phyloP scores from a whole-genome alignment of 208 protist genomes.

The Acanthamoeba sp. region DNA sequence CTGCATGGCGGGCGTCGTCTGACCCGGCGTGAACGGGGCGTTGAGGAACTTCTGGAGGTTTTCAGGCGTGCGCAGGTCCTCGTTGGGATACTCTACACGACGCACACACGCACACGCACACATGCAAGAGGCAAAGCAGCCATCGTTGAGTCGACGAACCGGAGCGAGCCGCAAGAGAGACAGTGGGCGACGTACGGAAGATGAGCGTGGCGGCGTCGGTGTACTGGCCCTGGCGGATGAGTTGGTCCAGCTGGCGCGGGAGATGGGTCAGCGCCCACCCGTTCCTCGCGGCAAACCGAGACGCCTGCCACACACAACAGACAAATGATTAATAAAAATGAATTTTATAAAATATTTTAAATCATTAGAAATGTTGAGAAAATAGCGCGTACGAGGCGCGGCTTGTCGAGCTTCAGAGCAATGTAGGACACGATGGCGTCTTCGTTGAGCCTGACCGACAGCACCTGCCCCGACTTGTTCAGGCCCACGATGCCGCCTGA shows the following conservation, averaged over 20 bases:
- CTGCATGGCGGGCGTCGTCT: conserved; percentile 95
- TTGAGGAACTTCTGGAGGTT: conserved; percentile 93
- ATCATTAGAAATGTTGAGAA: too few relatives aligned
- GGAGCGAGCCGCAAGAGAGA: not conserved
- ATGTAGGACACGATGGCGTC: conserved; percentile 97
- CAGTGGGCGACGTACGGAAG: conserved; percentile 1
- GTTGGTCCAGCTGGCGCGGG: conserved; percentile 26
- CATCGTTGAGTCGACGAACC: not conserved
- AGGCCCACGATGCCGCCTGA: conserved; percentile 96
- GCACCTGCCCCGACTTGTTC: conserved; percentile 95
- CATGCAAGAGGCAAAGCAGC: conserved; percentile 68
- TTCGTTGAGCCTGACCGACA: conserved; percentile 93
- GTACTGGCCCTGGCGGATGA: conserved; percentile 46
- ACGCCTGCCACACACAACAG: conserved; percentile 94
- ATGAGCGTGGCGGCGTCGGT: conserved; percentile 48
- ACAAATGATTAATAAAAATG: conserved; percentile 95
- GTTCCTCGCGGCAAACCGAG: conserved; percentile 25
- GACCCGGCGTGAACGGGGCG: conserved; percentile 90
- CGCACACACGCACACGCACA: conserved; percentile 86
- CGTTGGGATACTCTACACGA: conserved; percentile 86
- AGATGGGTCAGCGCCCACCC: not conserved
- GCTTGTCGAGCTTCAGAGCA: conserved; percentile 94
- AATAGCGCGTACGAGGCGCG: conserved; percentile 95
- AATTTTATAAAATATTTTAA: too few relatives aligned
- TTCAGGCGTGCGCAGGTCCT: conserved; percentile 95